phyloP scores from a whole-genome alignment of 2,329 filamentous ascomycete genomes.

The Monosporascus cannonballus region DNA sequence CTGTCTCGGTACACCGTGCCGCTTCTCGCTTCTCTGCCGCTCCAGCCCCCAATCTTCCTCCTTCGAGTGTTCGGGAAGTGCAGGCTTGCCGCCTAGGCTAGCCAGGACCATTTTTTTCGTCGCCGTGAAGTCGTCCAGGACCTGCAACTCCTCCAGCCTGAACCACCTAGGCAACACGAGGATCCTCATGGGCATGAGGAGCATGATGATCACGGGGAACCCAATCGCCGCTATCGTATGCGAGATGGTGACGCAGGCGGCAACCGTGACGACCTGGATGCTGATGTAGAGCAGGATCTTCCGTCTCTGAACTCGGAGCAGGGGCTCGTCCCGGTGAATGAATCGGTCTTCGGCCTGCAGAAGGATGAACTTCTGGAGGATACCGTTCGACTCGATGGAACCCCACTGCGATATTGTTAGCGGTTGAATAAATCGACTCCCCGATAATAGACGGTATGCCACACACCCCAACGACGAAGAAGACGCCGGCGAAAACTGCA shows the following conservation, averaged over 20 bases:
- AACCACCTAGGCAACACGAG: constrained; percentile 45
- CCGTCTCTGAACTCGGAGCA: constrained; percentile 35
- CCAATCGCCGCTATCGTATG: constrained; percentile 55
- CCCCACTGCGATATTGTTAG: constrained; percentile 27
- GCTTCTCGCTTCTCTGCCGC: not conserved
- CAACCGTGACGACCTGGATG: constrained; percentile 45
- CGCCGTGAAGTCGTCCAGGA: constrained; percentile 35
- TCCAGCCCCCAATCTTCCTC: constrained; percentile 3
- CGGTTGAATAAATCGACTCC: not conserved
- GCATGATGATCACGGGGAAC: constrained; percentile 51
- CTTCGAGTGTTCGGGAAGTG: not conserved
- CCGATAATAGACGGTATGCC: not conserved
- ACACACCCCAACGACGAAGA: constrained; percentile 51
- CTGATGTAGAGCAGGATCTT: constrained; percentile 44
- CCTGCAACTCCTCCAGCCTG: constrained; percentile 36
- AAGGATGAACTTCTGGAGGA: constrained; percentile 44
- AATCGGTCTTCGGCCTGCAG: constrained; percentile 40
- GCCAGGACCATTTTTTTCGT: constrained; percentile 3
- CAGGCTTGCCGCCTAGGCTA: constrained; percentile 3
- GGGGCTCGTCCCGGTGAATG: constrained; percentile 38
- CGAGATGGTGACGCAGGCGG: constrained; percentile 49
- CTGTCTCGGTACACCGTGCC: not conserved
- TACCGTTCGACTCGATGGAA: constrained; percentile 46
- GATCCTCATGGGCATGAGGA: constrained; percentile 48
- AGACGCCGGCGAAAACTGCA: constrained; percentile 48